Evolutionary conservation across 768 basidiomycete species (phyloP).

Genomic region (Podaxis sp.): DNA sequence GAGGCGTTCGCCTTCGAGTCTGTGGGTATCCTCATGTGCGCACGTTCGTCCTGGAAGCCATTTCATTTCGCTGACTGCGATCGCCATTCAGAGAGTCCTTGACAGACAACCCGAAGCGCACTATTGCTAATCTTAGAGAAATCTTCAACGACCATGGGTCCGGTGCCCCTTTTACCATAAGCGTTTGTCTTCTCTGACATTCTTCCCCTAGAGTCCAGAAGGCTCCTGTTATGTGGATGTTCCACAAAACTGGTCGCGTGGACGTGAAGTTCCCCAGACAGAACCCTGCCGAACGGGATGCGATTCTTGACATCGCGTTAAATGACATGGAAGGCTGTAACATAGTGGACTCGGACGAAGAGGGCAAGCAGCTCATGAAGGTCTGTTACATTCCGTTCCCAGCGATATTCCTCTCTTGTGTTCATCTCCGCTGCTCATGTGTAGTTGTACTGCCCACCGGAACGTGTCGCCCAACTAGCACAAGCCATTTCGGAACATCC

Average conservation of each 20-base stretch:
- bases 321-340: conserved; percentile 49
- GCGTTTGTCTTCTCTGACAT: not conserved
- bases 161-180: conserved; percentile 16
- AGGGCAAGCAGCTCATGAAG: conserved; percentile 26
- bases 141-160: conserved; percentile 50
- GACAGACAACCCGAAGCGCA: conserved; percentile 66
- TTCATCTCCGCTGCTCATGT: not conserved
- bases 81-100: conserved; percentile 26
- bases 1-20: conserved; percentile 60
- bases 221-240: conserved; percentile 67
- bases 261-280: conserved; percentile 34
- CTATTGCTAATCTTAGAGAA: conserved; percentile 55
- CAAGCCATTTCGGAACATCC: conserved; percentile 18
- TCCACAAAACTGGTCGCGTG: conserved; percentile 54
- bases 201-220: conserved; percentile 50
- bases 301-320: conserved; percentile 40
- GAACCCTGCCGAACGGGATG: conserved; percentile 30
- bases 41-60: conserved; percentile 5
- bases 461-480: conserved; percentile 14
- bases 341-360: conserved; percentile 27
- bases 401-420: conserved; percentile 1
- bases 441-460: conserved; percentile 18
- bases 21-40: conserved; percentile 68
- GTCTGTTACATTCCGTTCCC: conserved; percentile 13
- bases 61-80: not conserved